Conservation (phyloP, 345 rosid genomes). For the Hirschfeldia incana region DNA sequence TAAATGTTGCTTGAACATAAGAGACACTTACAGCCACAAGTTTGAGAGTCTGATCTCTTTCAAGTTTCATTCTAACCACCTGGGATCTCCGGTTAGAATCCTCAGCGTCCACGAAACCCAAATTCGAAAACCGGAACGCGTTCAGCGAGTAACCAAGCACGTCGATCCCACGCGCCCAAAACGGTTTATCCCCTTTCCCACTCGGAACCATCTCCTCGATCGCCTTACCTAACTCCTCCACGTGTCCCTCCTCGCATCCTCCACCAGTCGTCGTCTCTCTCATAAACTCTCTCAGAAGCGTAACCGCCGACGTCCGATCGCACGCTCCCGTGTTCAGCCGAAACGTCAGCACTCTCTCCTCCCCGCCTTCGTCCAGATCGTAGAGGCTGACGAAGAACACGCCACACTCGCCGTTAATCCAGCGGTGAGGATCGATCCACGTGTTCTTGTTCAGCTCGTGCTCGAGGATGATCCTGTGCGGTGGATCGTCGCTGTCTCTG, state of each 20-base stretch:
- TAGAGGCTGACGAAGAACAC: conserved; percentile 57
- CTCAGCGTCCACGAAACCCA: conserved; percentile 54
- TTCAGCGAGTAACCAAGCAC: conserved; percentile 88
- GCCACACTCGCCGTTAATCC: conserved; percentile 31
- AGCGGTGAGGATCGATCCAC: conserved; percentile 48
- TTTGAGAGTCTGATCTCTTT: conserved; percentile 48
- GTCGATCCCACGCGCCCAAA: conserved; percentile 91
- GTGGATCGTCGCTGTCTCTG: conserved; percentile 30
- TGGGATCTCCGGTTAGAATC: conserved; percentile 48
- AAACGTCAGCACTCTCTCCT: conserved; percentile 49
- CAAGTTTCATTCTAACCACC: conserved; percentile 57
- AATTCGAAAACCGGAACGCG: conserved; percentile 60
- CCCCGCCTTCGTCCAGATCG: conserved; percentile 33
- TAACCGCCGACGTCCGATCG: conserved; percentile 72
- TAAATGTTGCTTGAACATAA: neutral
- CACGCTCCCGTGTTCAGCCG: conserved; percentile 69
- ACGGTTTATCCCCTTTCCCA: conserved; percentile 69
- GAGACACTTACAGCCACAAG: conserved; percentile 55
- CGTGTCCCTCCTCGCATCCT: conserved; percentile 5
- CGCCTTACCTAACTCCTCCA: conserved; percentile 46
- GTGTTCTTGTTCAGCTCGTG: conserved; percentile 71
- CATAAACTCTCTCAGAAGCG: conserved; percentile 55
- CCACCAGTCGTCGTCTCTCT: conserved; percentile 29
- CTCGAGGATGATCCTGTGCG: conserved; percentile 56
- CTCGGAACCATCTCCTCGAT: conserved; percentile 75